These are phyloP conservation scores for Magnolia changhungtana DNA, from an alignment of 164 flowering plant genomes.

Conservation along the genomic window DNA sequence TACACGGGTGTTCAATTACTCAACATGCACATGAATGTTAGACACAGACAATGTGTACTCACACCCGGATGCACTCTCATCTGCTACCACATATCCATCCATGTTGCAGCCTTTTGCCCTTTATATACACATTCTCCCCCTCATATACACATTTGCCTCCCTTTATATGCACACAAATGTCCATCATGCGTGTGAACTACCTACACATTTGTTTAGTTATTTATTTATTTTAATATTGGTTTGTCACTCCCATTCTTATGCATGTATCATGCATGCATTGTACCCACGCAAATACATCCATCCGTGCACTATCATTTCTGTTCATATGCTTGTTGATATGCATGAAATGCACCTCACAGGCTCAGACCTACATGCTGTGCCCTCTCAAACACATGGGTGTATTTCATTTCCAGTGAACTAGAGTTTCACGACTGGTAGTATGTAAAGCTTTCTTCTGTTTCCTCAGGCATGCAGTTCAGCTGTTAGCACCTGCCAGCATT, in stretches of 20 bases:
- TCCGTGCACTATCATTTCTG: neutral
- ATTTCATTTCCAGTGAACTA: neutral
- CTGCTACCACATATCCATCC: too few relatives aligned
- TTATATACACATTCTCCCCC: too few relatives aligned
- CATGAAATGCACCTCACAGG: too few relatives aligned
- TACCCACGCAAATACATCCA: too few relatives aligned
- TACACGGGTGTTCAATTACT: too few relatives aligned
- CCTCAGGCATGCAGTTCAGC: slow-evolving; percentile 83
- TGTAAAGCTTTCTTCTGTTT: neutral
- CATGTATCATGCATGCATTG: neutral
- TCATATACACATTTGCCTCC: too few relatives aligned
- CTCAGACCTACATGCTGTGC: neutral
- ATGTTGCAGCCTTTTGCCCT: too few relatives aligned
- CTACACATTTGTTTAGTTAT: neutral
- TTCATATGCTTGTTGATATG: neutral
- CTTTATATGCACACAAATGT: neutral
- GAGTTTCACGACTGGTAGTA: neutral
- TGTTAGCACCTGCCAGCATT: slow-evolving; percentile 75
- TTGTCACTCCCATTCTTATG: neutral
- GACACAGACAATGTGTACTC: too few relatives aligned
- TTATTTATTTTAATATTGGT: neutral
- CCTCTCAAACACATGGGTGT: neutral
- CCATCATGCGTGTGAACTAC: neutral
- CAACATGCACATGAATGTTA: too few relatives aligned
- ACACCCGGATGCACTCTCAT: too few relatives aligned